Evolutionary conservation across 306 rosid genomes (phyloP).

Genomic region (Datisca glomerata): DNA sequence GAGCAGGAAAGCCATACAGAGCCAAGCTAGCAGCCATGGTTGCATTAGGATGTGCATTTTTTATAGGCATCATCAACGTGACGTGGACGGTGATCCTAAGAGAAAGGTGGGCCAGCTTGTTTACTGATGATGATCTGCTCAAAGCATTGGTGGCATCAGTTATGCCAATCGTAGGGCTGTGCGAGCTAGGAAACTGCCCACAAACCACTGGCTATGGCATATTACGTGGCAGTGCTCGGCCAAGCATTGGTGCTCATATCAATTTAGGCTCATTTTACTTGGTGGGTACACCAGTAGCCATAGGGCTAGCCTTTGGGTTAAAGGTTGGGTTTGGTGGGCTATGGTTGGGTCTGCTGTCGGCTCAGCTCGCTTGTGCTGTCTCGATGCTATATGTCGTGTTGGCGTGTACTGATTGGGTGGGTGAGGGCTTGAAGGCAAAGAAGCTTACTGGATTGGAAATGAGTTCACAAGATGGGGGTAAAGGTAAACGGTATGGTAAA

Average conservation of each 20-base stretch:
- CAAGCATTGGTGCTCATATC: constrained; percentile 54
- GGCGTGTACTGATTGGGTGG: constrained; percentile 69
- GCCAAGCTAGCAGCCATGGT: constrained; percentile 91
- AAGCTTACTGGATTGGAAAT: constrained; percentile 36
- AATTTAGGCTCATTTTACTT: constrained; percentile 63
- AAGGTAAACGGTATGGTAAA: not conserved
- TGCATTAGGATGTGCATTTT: constrained; percentile 71
- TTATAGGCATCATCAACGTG: constrained; percentile 69
- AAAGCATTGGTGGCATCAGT: constrained; percentile 59
- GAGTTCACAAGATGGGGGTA: constrained; percentile 12
- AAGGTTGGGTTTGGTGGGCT: constrained; percentile 73
- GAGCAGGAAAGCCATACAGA: constrained; percentile 78
- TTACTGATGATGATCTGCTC: constrained; percentile 50
- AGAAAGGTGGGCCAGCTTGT: constrained; percentile 66
- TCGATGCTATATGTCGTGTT: constrained; percentile 62
- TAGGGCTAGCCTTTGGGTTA: constrained; percentile 69
- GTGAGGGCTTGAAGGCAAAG: constrained; percentile 67
- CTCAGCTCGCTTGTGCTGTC: constrained; percentile 67
- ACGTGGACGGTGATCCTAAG: constrained; percentile 70
- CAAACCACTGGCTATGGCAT: constrained; percentile 92
- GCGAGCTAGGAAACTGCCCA: constrained; percentile 88
- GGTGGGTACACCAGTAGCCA: constrained; percentile 78
- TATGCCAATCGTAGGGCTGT: constrained; percentile 78
- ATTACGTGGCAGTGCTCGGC: constrained; percentile 72
- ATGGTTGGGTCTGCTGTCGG: constrained; percentile 82